Evolutionary conservation across 208 protist genomes (phyloP).

Genomic region (Acanthamoeba royreba): DNA sequence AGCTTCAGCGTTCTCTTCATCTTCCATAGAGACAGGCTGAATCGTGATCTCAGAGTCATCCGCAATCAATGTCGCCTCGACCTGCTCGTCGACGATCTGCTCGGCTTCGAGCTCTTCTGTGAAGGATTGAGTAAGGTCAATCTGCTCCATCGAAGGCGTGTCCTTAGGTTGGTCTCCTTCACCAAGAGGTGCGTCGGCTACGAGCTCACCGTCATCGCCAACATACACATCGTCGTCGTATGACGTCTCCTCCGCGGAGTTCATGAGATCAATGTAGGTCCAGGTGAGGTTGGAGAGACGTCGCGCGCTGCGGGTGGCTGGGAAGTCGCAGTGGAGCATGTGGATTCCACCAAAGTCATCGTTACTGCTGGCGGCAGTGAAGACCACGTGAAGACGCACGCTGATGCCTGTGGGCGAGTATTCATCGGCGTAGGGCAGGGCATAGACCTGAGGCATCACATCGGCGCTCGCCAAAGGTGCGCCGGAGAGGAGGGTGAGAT

Average conservation of each 20-base stretch:
- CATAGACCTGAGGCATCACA: neutral
- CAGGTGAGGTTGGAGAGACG: neutral
- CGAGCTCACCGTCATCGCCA: neutral
- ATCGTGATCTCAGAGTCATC: too few relatives aligned
- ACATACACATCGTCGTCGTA: neutral
- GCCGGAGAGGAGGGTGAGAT: neutral
- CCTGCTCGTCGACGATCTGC: too few relatives aligned
- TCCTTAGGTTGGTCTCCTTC: neutral
- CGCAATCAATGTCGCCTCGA: too few relatives aligned
- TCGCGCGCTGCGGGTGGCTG: neutral
- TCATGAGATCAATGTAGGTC: neutral
- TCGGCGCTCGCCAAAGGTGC: neutral
- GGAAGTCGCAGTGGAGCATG: neutral
- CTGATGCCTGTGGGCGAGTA: neutral
- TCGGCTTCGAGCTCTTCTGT: too few relatives aligned
- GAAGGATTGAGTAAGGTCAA: too few relatives aligned
- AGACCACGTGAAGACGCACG: neutral
- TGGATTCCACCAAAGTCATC: neutral
- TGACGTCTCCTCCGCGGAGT: neutral
- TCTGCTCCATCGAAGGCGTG: neutral
- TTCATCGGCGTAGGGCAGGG: neutral
- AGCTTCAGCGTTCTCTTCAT: too few relatives aligned
- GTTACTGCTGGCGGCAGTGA: neutral
- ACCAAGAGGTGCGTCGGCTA: neutral
- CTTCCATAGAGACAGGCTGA: too few relatives aligned